These are phyloP conservation scores for Aureobasidium musti DNA, from an alignment of 2,329 filamentous ascomycete species.

Conservation along the genomic window DNA sequence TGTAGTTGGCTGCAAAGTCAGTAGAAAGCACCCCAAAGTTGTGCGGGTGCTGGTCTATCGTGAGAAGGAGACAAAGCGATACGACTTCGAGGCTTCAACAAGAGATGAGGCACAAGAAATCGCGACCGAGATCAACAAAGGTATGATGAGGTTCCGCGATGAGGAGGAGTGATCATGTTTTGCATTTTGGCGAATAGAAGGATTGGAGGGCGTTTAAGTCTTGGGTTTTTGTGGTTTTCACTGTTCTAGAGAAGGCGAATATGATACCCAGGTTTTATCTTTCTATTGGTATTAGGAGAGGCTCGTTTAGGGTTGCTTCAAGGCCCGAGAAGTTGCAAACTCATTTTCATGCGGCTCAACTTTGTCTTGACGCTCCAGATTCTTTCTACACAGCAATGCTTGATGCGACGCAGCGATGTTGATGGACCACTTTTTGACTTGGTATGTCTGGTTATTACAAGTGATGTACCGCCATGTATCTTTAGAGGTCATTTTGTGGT, in stretches of 20 bases:
- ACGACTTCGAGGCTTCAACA: conserved; percentile 79
- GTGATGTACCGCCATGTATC: no score
- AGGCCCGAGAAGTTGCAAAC: background rate
- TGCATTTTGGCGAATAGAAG: background rate
- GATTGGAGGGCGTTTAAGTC: background rate
- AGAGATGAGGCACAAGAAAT: conserved; percentile 75
- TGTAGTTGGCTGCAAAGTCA: conserved; percentile 79
- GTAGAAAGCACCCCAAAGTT: conserved; percentile 75
- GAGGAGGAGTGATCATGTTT: conserved; percentile 23
- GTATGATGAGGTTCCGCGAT: conserved; percentile 42
- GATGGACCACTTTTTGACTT: no score
- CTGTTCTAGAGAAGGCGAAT: background rate
- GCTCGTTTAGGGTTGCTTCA: background rate
- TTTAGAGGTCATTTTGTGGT: background rate
- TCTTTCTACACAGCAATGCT: no score
- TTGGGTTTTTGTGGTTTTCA: background rate
- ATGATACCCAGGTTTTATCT: conserved; percentile 9
- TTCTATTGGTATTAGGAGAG: background rate
- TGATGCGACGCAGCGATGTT: no score
- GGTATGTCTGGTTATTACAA: no score
- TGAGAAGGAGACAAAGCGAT: conserved; percentile 74
- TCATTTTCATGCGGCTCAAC: background rate
- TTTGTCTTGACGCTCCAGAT: no score
- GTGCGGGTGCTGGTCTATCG: conserved; percentile 79
- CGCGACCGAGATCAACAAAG: conserved; percentile 74